Base-by-base conservation (phyloP, 2,329 filamentous ascomycete species). In the Exserohilum rostratum region DNA sequence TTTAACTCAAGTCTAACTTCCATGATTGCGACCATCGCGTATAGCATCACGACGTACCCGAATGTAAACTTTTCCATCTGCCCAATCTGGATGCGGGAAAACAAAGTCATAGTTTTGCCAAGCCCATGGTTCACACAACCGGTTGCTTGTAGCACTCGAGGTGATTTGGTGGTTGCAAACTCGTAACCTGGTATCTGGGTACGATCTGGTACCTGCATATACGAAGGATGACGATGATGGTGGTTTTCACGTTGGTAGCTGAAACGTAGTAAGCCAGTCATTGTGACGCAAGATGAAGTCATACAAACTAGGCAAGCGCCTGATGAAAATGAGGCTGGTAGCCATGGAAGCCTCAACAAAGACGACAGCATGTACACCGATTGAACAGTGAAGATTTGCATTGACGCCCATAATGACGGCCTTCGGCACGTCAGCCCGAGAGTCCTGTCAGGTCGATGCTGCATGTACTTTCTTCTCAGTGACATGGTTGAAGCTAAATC, bases 111-210 rank as follows among this genome's bases (percentile, higher is more conserved):
- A 20, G 11, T 1, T 7, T 29, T 35, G 51, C 51, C 51, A 54
- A 54, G 51, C 34, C 20, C 43, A 50, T 54, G 51, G 51, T 54
- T 54, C 51, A 27, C 29, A 33, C 39, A 7, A 27, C 17, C 46
- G 33, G 12, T 37, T 37, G 22, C 22, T 30, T 38, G 25, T 37
- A 45, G 27, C 27, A 30, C 27, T 17, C 15, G 20, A 34, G 18
- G 17, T 15, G n/a, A 46, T 11, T 12, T 9, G 20, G 22, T 25
- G 7, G 22, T 25, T 5, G 22, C 22, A 25, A 27, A 46, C 18
- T 17, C 25, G 6, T 39, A n/a, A 31, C 17, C 27, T 22, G 6
- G 35, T 48, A 39, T 29, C 46, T 31, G 18, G 35, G 18, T 48
- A 22, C 6, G 2, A n/a, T 20, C 10, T 13, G 35, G 43, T 46